A percentile compares a stretch with the other conserved stretches of the same genome.
These are phyloP conservation scores for Ophiostoma himal-ulmi DNA, from an alignment of 2,329 filamentous ascomycete genomes.

Conservation along the genomic window DNA sequence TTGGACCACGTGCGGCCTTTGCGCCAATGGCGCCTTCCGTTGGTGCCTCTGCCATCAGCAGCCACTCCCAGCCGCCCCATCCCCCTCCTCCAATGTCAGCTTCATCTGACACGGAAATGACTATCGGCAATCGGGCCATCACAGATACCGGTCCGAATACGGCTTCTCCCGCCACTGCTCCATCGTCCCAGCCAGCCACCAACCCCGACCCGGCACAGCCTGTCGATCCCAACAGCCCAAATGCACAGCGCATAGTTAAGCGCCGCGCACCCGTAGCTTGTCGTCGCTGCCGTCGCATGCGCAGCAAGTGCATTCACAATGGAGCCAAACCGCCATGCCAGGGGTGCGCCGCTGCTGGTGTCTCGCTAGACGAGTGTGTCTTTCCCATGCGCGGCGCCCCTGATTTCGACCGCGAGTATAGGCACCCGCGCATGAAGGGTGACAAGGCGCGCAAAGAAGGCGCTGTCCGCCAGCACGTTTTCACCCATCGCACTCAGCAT, in stretches of 20 bases:
- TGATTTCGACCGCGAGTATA: slow-evolving; percentile 51
- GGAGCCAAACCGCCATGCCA: slow-evolving; percentile 37
- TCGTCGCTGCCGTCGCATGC: slow-evolving; percentile 28
- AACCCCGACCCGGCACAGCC: neutral
- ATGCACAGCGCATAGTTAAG: slow-evolving; percentile 24
- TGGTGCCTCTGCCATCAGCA: neutral
- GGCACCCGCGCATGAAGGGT: slow-evolving; percentile 48
- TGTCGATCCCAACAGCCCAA: neutral
- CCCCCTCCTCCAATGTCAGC: neutral
- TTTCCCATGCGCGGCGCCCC: slow-evolving; percentile 50
- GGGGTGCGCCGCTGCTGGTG: slow-evolving; percentile 46
- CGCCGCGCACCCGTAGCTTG: slow-evolving; percentile 28
- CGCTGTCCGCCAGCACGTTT: neutral
- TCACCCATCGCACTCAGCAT: neutral
- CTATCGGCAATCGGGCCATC: neutral
- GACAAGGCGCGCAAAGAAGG: slow-evolving; percentile 40
- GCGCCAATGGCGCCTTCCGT: slow-evolving; percentile 12
- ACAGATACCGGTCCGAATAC: neutral
- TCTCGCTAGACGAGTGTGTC: slow-evolving; percentile 43
- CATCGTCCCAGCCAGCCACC: neutral
- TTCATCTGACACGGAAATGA: neutral
- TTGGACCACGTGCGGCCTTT: neutral
- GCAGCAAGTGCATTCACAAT: slow-evolving; percentile 28
- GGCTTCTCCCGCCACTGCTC: neutral
- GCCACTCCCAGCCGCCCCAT: slow-evolving; percentile 1